Conservation (phyloP, 2,329 filamentous ascomycete species). For the Metarhizium sp. region DNA sequence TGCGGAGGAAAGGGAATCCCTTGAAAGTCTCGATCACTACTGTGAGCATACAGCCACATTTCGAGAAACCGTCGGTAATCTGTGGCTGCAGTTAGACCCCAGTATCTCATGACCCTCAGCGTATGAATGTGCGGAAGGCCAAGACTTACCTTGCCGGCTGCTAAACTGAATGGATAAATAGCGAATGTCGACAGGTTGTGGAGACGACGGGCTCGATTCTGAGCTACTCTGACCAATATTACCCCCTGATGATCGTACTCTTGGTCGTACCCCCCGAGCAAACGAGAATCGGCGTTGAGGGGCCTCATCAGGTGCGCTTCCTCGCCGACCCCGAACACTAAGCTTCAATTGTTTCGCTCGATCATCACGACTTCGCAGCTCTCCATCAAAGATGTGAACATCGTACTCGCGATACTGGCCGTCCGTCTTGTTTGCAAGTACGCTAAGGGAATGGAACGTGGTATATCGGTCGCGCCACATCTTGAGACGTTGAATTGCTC, state of each 20-base stretch:
- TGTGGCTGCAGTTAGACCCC: constrained; percentile 11
- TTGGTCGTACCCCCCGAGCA: constrained; percentile 31
- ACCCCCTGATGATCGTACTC: constrained; percentile 21
- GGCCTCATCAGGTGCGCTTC: constrained; percentile 28
- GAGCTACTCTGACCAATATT: constrained; percentile 10
- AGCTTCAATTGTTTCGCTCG: constrained; percentile 35
- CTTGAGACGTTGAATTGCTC: constrained; percentile 42
- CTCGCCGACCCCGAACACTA: constrained; percentile 28
- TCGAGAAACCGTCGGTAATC: constrained; percentile 38
- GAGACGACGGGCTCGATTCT: constrained; percentile 14
- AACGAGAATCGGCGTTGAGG: constrained; percentile 33
- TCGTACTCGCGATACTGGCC: constrained; percentile 38
- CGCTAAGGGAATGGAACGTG: constrained; percentile 35
- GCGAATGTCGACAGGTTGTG: constrained; percentile 29
- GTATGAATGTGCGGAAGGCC: too few species aligned
- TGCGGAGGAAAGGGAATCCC: constrained; percentile 35
- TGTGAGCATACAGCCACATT: constrained; percentile 35
- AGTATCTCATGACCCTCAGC: too few species aligned
- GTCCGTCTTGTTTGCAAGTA: constrained; percentile 37
- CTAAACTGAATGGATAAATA: constrained; percentile 42
- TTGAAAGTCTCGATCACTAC: constrained; percentile 35
- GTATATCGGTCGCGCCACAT: constrained; percentile 41
- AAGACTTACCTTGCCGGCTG: constrained; percentile 31
- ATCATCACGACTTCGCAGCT: constrained; percentile 36
- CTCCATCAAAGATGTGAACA: constrained; percentile 36